phyloP scores from a whole-genome alignment of 345 rosid species.

The Pseudoturritis turrita region DNA sequence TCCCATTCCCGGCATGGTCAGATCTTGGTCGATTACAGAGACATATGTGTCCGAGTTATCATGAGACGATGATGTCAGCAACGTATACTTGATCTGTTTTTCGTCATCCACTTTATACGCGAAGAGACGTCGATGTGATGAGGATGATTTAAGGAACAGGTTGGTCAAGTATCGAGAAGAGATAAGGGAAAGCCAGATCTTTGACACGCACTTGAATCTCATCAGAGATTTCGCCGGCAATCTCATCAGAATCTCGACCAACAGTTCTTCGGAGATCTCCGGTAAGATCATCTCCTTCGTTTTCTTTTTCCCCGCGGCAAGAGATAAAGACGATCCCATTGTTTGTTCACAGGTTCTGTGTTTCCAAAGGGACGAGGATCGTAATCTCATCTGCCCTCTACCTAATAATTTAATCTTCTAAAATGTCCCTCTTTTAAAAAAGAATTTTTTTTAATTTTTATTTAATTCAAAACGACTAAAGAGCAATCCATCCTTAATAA shows the following conservation, averaged over 20 bases:
- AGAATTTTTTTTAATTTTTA: no score
- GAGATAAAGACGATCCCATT: neutral
- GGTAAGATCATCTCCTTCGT: neutral
- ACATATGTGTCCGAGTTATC: neutral
- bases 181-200: neutral
- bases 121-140: neutral
- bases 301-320: neutral
- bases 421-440: no score
- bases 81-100: neutral
- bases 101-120: neutral
- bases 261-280: neutral
- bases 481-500: no score
- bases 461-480: no score
- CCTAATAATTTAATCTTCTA: no score
- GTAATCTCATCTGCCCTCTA: no score
- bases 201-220: neutral
- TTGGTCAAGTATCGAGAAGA: neutral
- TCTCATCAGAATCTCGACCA: neutral
- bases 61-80: neutral
- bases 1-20: neutral
- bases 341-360: no score
- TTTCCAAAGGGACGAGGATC: no score
- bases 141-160: neutral
- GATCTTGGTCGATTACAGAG: neutral
- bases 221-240: neutral